Evolutionary conservation across 129 eudicot species (phyloP).

Genomic region (Logfia minima): DNA sequence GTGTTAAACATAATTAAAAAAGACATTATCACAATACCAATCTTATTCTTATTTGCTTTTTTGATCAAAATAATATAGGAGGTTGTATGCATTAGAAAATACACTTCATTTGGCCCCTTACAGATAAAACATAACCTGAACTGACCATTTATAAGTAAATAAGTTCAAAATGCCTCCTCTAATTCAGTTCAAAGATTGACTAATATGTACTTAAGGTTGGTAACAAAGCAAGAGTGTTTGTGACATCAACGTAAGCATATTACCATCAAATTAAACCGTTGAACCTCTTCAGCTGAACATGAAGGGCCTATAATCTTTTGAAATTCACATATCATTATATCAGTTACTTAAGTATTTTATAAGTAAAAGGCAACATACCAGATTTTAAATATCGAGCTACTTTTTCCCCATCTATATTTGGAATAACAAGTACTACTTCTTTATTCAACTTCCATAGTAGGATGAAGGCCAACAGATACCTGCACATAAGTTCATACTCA

Average conservation of each 20-base stretch:
- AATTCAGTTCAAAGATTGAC: neutral
- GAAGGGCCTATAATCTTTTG: neutral
- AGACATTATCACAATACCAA: neutral
- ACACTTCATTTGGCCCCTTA: neutral
- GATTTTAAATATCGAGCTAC: conserved; percentile 70
- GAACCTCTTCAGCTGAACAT: neutral
- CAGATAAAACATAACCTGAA: neutral
- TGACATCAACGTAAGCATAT: neutral
- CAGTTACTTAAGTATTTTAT: conserved; percentile 5
- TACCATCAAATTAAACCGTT: neutral
- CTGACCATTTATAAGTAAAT: neutral
- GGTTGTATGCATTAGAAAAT: neutral
- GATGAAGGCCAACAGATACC: conserved; percentile 80
- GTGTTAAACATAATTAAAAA: neutral
- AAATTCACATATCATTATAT: conserved; percentile 14
- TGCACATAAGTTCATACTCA: conserved; percentile 29
- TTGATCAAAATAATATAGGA: neutral
- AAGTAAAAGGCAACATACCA: conserved; percentile 44
- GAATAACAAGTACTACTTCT: conserved; percentile 64
- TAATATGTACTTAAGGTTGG: neutral
- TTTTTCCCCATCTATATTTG: conserved; percentile 62
- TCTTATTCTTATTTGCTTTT: neutral
- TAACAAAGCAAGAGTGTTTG: neutral
- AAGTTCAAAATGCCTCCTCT: neutral
- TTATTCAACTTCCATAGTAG: conserved; percentile 85